Base-by-base conservation (phyloP, 495 filamentous ascomycete species). In the Lichenothelia convexa region DNA sequence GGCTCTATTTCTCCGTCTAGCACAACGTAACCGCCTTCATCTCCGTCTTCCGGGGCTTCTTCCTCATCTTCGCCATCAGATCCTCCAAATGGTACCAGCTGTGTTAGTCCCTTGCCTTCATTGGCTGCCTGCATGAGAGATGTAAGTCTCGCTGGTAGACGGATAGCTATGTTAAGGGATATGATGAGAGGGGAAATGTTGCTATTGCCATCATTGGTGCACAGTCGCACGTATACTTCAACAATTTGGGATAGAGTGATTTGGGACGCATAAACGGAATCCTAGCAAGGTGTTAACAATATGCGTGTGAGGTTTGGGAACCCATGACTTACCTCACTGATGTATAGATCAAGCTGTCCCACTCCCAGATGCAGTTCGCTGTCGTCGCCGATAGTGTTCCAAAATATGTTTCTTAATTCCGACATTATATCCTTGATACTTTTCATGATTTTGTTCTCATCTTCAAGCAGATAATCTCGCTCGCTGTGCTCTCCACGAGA, bases 361-460 rank as follows among this genome's bases (percentile, higher is more conserved):
- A 91, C 61, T 32, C 71, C 64, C 39, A 89, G 58, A 18, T 73
- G 61, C 31, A 92, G 54, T 41, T 85, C 74, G 40, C 86, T 75
- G 21, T 73, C 66, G 20, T 72, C 60, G 15, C 57, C 53, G 16
- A 89, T 62, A 45, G 77, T 79, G 15, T 76, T 65, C 20, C 61
- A 59, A 40, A 93, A 69, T 5, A 83, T 66, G 18, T 62, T 51
- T 29, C 80, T 75, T 41, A 81, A 68, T 21, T 68, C 68, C 27
- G 60, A 48, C 34, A 93, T 63, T 16, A 93, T 60, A 21, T 67
- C 60, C 17, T 55, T 51, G 19, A 93, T 55, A 12, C 60, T 60
- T 15, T 65, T 49, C 32, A 73, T 64, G 12, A 73, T 62, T 1
- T 78, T 57, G 17, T 62, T 59, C 42, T 71, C 64, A 45, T 86